Percentiles rank a stretch among this genome's conserved stretches.
Evolutionary conservation across 2,329 filamentous ascomycete species (phyloP).

Genomic region (Diaporthe australafricana): DNA sequence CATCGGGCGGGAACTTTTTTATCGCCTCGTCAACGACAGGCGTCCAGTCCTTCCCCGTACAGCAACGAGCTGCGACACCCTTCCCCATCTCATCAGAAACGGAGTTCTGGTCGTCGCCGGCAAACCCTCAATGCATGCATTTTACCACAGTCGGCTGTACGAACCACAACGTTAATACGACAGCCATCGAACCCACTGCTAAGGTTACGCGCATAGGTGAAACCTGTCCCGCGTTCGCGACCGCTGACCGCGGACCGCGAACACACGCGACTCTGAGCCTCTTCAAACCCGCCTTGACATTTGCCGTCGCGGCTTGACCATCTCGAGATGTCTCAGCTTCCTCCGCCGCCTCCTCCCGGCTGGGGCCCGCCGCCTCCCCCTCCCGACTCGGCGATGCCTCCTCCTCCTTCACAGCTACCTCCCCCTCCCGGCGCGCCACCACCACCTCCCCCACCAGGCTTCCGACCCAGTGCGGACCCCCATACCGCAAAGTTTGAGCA

Average conservation of each 20-base stretch:
- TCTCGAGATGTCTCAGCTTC: constrained; percentile 61
- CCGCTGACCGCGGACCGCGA: constrained; percentile 36
- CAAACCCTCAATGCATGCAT: constrained; percentile 21
- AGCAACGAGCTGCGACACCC: constrained; percentile 4
- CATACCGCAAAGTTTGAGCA: constrained; percentile 94
- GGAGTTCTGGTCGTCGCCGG: constrained; percentile 16
- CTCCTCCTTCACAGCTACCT: constrained; percentile 66
- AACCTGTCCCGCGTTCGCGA: constrained; percentile 36
- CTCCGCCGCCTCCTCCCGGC: constrained; percentile 68
- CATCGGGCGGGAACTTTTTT: constrained; percentile 30
- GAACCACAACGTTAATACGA: constrained; percentile 23
- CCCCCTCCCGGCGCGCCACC: constrained; percentile 67
- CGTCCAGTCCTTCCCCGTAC: not conserved
- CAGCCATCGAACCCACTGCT: constrained; percentile 10
- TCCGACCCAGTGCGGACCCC: constrained; percentile 82
- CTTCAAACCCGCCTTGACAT: constrained; percentile 26
- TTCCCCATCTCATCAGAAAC: constrained; percentile 24
- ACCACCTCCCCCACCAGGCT: constrained; percentile 86
- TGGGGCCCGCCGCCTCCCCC: constrained; percentile 63
- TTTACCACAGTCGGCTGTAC: constrained; percentile 29
- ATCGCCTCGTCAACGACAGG: constrained; percentile 24
- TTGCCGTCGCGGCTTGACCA: constrained; percentile 23
- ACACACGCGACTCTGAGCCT: constrained; percentile 30
- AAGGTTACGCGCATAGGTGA: constrained; percentile 37
- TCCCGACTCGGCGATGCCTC: constrained; percentile 67